Base-by-base conservation (phyloP, 352 stramenopile species). In the Phytophthora syringae region DNA sequence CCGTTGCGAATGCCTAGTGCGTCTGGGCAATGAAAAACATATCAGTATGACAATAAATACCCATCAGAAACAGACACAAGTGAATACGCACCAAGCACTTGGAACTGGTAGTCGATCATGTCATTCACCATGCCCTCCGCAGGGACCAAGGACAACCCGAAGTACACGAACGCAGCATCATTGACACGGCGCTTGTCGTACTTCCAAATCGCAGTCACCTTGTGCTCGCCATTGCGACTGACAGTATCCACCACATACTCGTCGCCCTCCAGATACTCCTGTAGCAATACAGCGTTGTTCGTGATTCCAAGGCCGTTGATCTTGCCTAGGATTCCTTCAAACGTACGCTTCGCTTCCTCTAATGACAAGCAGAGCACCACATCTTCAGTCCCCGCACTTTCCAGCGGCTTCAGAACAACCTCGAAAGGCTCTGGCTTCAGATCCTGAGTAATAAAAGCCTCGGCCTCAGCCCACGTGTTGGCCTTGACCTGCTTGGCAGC, bases 221-320 rank as follows among this genome's bases (percentile, higher is more conserved):
- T 99, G 77, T 98, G 91, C 52, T 94, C 68, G 6, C 97, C 97
- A 64, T 97, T 78, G 48, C 87, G 88, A 55, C 84, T 97, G 12
- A 98, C 95, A 7, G 94, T 97, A 79, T 99, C 97, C 13, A 99
- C 84, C 5, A 98, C 97, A 77, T 98, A 99, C 73, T 99, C 97
- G 55, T 91, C 86, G 11, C 97, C 97, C 50, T 90, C 83, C 2
- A 99, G 79, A 64, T 96, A 99, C 70, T 99, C 95, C 69, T 98
- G 95, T 36, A 98, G 74, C 47, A 96, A 65, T 20, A 94, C 88
- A 6, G 82, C 85, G 13, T 89, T 77, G 70, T 96, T 97, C 44
- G 89, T 73, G 49, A 95, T 78, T n/a, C 90, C 90, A 5, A 97
- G 71, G 13, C 88, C 85, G 47, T 96, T 97, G 28, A 92, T 80